phyloP scores from a whole-genome alignment of 768 basidiomycete species.

The Rhodotorula taiwanensis region DNA sequence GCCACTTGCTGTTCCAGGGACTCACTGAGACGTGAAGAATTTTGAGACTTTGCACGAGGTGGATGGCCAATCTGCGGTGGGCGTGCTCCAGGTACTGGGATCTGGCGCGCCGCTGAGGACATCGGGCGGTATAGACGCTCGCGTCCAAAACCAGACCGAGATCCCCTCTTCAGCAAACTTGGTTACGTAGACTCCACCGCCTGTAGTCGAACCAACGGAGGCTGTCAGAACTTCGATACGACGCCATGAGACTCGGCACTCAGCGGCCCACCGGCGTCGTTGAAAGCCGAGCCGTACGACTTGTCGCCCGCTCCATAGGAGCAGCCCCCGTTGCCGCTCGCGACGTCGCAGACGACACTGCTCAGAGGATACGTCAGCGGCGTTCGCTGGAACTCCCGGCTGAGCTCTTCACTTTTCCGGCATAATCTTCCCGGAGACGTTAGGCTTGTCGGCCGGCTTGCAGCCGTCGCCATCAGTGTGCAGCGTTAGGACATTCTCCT shows the following conservation, averaged over 20 bases:
- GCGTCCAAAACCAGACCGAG: slow-evolving; percentile 19
- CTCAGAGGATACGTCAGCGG: too few species aligned
- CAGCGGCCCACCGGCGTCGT: too few species aligned
- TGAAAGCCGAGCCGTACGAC: slow-evolving; percentile 18
- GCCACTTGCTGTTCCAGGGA: not conserved
- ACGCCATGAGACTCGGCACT: too few species aligned
- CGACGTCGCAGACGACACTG: slow-evolving; percentile 19
- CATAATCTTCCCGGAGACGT: slow-evolving; percentile 7
- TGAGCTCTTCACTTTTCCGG: too few species aligned
- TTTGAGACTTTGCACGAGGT: slow-evolving; percentile 8
- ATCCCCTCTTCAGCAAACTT: slow-evolving; percentile 4
- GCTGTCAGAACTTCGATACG: too few species aligned
- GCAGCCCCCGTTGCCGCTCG: slow-evolving; percentile 20
- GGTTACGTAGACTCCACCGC: slow-evolving; percentile 14
- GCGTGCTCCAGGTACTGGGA: slow-evolving; percentile 11
- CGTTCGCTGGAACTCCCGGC: too few species aligned
- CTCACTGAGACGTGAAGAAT: slow-evolving; percentile 16
- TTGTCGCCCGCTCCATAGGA: slow-evolving; percentile 4
- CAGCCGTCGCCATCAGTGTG: slow-evolving; percentile 15
- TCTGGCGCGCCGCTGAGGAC: slow-evolving; percentile 11
- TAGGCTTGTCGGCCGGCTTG: not conserved
- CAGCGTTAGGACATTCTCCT: slow-evolving; percentile 14
- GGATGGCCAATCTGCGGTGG: slow-evolving; percentile 7
- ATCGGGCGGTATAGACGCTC: slow-evolving; percentile 21
- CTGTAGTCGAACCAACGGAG: too few species aligned